phyloP scores from a whole-genome alignment of 169 alveolate species.

The Plasmodium reichenowi region DNA sequence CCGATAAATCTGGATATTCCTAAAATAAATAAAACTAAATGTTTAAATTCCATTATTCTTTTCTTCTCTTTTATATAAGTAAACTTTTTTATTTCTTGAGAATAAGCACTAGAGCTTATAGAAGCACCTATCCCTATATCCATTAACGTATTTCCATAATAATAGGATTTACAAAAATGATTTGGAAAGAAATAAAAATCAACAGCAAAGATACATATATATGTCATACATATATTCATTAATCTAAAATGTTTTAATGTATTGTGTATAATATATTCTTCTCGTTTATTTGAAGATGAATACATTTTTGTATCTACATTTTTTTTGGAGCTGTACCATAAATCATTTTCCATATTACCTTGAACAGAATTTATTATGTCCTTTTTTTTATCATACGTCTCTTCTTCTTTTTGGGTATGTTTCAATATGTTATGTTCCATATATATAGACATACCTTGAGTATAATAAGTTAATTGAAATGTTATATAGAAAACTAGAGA shows the following conservation, averaged over 20 bases:
- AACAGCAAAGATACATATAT: slow-evolving; percentile 46
- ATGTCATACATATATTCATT: slow-evolving; percentile 28
- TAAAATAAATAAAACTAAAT: slow-evolving; percentile 27
- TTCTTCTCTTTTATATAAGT: not conserved
- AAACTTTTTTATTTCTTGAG: slow-evolving; percentile 3
- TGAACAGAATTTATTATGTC: not conserved
- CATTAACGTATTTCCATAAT: slow-evolving; percentile 59
- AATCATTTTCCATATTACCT: no score
- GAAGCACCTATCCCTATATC: slow-evolving; percentile 62
- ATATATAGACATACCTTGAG: no score
- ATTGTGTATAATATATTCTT: not conserved
- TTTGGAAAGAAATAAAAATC: slow-evolving; percentile 72
- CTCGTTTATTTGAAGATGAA: no score
- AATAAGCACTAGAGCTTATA: slow-evolving; percentile 47
- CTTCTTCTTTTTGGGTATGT: not conserved
- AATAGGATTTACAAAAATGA: slow-evolving; percentile 45
- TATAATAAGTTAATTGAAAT: not conserved
- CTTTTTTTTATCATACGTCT: not conserved
- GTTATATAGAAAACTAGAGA: slow-evolving; percentile 4
- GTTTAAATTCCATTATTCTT: slow-evolving; percentile 26
- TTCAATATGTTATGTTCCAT: not conserved
- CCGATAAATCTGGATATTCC: slow-evolving; percentile 47
- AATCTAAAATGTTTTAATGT: slow-evolving; percentile 8
- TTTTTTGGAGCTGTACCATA: no score
- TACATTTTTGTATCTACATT: no score